Evolutionary conservation across 2,329 filamentous ascomycete genomes (phyloP).

Genomic region (Fusarium sp.): DNA sequence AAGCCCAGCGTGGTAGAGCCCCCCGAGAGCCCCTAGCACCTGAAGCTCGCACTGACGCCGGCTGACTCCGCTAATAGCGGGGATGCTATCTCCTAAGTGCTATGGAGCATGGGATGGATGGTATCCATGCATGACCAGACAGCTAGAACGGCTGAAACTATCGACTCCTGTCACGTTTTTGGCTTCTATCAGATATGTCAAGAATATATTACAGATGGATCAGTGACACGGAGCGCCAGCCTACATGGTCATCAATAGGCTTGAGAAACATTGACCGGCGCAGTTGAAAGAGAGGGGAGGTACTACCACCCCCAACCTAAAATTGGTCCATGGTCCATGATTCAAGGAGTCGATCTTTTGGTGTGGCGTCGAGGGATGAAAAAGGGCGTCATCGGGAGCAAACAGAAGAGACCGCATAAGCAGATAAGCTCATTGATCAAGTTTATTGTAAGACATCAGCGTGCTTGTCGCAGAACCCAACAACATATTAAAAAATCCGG

Average conservation of each 20-base stretch:
- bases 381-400: slow-evolving; percentile 33
- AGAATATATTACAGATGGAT: not conserved
- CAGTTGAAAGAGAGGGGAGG: slow-evolving; percentile 19
- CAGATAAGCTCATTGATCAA: slow-evolving; percentile 14
- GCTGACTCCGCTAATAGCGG: slow-evolving; percentile 44
- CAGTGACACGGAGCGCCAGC: not conserved
- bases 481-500: not conserved
- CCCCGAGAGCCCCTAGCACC: slow-evolving; percentile 36
- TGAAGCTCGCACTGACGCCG: slow-evolving; percentile 44
- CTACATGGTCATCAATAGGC: not conserved
- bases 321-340: slow-evolving; percentile 37
- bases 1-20: slow-evolving; percentile 33
- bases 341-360: slow-evolving; percentile 42
- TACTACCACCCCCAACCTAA: slow-evolving; percentile 33
- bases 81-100: slow-evolving; percentile 37
- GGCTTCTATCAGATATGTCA: not conserved
- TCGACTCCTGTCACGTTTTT: slow-evolving; percentile 12
- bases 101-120: slow-evolving; percentile 9
- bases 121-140: slow-evolving; percentile 31
- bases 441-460: slow-evolving; percentile 10
- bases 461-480: slow-evolving; percentile 10
- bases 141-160: slow-evolving; percentile 29
- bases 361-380: slow-evolving; percentile 39
- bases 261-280: slow-evolving; percentile 8
- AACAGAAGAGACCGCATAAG: slow-evolving; percentile 23